Conservation (phyloP, 2,329 filamentous ascomycete species). For the Tolypocladium guangdongense region DNA sequence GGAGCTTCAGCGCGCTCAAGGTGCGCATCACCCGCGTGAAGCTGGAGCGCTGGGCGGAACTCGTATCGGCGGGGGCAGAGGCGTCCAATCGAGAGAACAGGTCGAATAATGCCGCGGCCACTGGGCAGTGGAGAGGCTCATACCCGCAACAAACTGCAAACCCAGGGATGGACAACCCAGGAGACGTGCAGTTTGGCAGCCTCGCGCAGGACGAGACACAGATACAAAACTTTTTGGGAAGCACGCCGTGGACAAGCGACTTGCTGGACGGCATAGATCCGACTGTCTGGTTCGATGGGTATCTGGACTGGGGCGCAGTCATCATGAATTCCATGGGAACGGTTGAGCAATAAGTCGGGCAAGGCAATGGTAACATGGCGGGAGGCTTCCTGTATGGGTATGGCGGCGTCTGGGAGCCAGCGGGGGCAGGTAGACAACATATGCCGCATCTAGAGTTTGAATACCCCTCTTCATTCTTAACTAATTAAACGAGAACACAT, state of each 20-base stretch:
- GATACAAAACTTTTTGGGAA: slow-evolving; percentile 13
- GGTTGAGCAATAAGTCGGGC: background rate
- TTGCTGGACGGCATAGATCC: slow-evolving; percentile 22
- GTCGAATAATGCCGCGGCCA: background rate
- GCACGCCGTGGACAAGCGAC: slow-evolving; percentile 19
- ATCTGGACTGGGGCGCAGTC: slow-evolving; percentile 22
- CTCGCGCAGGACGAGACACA: slow-evolving; percentile 13
- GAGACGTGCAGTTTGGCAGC: slow-evolving; percentile 5
- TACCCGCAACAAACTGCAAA: slow-evolving; percentile 6
- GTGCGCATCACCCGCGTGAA: slow-evolving; percentile 34
- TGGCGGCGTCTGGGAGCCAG: background rate
- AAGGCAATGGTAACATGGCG: background rate
- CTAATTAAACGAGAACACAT: background rate
- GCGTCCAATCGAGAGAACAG: slow-evolving; percentile 8
- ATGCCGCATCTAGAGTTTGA: background rate
- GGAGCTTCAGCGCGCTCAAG: slow-evolving; percentile 37
- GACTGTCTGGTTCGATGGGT: slow-evolving; percentile 23
- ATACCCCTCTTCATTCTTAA: background rate
- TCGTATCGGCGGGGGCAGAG: slow-evolving; percentile 26
- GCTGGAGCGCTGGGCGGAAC: slow-evolving; percentile 35
- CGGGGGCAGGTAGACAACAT: background rate
- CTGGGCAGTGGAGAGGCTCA: slow-evolving; percentile 6
- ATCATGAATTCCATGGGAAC: slow-evolving; percentile 19
- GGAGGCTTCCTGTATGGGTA: too few relatives aligned
- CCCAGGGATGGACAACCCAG: slow-evolving; percentile 2